Base-by-base conservation (phyloP, 805 yeast species). In the Wickerhamomyces queroliae region DNA sequence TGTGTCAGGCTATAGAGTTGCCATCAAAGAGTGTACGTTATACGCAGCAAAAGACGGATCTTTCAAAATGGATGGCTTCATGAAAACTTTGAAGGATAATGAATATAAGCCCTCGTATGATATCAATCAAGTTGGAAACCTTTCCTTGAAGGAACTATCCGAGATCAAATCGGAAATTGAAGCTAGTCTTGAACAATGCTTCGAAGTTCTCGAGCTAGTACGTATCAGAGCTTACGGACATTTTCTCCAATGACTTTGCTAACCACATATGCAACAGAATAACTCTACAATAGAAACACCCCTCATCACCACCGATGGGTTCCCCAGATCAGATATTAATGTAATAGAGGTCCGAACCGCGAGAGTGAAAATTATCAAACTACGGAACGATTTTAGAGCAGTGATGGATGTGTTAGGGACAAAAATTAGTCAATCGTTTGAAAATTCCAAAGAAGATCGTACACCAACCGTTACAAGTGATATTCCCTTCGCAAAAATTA, bases 241-340 rank as follows among this genome's bases (percentile, higher is more conserved):
- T n/a, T n/a, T 21, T 38, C 40, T 10, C 43, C 43, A 17, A 42
- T 44, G 7, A 45, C 35, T 15, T 20, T 35, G 2, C 39, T 45
- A 7, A 39, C 45, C 4, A 25, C 25, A 38, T n/a, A 64, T 85
- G 20, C 45, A 50, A 7, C 45, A 62, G 41, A 76, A 76, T 46
- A 61, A 67, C 11, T 78, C 69, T 4, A 80, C 74, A 47, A 79
- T 87, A 86, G 58, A 70, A 19, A 80, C 90, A 2, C 67, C 78
- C 0, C 59, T 91, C 42, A 61, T 85, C 2, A 76, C 83, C 0
- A 42, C 52, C 0, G 95, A 91, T 53, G 96, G 97, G 17, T 91
- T 76, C 51, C 99, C 99, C 1, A 64, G 97, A 32, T 59, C 67
- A 15, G 97, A 91, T 53, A 70, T 91, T 21, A 95, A 91, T 52